Percentiles rank a stretch among this genome's conserved stretches.
These are phyloP conservation scores for Solanum chmielewskii DNA, from an alignment of 257 asterid species.

Conservation along the genomic window DNA sequence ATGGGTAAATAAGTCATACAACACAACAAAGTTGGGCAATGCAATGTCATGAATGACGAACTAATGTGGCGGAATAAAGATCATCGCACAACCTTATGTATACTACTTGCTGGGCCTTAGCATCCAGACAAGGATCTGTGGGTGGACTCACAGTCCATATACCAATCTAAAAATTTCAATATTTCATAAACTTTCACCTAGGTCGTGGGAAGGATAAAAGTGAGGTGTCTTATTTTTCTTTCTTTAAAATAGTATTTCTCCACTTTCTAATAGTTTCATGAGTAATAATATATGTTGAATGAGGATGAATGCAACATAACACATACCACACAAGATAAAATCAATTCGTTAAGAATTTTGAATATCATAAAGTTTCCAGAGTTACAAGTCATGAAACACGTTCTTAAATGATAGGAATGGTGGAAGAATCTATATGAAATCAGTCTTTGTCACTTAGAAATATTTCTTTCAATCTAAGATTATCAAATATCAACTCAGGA, in stretches of 20 bases:
- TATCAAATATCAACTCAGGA: neutral
- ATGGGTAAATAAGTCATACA: too few relatives aligned
- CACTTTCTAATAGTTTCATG: too few relatives aligned
- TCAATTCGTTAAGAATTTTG: neutral
- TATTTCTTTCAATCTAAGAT: neutral
- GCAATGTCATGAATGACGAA: too few relatives aligned
- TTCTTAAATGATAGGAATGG: neutral
- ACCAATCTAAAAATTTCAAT: neutral
- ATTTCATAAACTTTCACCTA: neutral
- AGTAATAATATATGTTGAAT: too few relatives aligned
- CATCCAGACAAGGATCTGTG: neutral
- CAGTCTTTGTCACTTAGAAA: neutral
- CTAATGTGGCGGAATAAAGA: neutral
- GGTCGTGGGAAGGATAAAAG: neutral
- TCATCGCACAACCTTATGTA: neutral
- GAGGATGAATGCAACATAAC: neutral
- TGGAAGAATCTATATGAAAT: neutral
- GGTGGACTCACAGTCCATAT: neutral
- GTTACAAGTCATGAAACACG: neutral
- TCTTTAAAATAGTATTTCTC: neutral
- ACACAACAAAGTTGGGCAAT: too few relatives aligned
- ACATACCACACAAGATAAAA: too few relatives aligned
- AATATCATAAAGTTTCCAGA: too few relatives aligned
- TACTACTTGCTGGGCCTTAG: neutral
- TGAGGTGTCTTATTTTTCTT: neutral